These are phyloP conservation scores for Suillus lakei DNA, from an alignment of 768 basidiomycete genomes.

Conservation along the genomic window DNA sequence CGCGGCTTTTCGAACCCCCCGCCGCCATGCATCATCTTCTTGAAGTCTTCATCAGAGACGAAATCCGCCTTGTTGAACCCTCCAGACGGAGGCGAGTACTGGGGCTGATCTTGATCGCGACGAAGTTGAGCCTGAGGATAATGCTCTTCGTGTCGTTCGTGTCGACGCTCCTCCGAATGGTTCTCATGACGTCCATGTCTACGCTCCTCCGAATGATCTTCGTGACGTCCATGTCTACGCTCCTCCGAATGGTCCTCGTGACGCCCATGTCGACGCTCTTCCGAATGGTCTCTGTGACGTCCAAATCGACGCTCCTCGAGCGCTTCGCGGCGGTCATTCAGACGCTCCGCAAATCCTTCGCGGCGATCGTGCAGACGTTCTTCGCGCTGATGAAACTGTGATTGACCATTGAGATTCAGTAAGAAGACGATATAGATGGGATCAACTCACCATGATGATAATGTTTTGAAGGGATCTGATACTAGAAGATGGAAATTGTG, in stretches of 20 bases:
- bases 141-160: slow-evolving; percentile 1
- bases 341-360: slow-evolving; percentile 15
- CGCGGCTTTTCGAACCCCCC: slow-evolving; percentile 17
- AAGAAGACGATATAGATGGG: neutral
- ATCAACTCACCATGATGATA: neutral
- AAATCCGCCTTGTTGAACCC: slow-evolving; percentile 31
- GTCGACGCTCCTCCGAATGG: slow-evolving; percentile 2
- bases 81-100: slow-evolving; percentile 1
- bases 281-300: neutral
- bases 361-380: slow-evolving; percentile 16
- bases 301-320: slow-evolving; percentile 15
- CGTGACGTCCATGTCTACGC: slow-evolving; percentile 5
- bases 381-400: neutral
- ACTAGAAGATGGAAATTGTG: neutral
- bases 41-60: slow-evolving; percentile 31
- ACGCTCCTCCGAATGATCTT: neutral
- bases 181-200: neutral
- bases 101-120: slow-evolving; percentile 6
- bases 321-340: slow-evolving; percentile 14
- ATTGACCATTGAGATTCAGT: neutral
- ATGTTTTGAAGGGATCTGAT: neutral
- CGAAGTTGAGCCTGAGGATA: too few species aligned
- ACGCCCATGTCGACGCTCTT: neutral
- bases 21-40: slow-evolving; percentile 19
- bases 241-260: slow-evolving; percentile 1